Base-by-base conservation (phyloP, 352 stramenopile species). In the Phytophthora constricta region DNA sequence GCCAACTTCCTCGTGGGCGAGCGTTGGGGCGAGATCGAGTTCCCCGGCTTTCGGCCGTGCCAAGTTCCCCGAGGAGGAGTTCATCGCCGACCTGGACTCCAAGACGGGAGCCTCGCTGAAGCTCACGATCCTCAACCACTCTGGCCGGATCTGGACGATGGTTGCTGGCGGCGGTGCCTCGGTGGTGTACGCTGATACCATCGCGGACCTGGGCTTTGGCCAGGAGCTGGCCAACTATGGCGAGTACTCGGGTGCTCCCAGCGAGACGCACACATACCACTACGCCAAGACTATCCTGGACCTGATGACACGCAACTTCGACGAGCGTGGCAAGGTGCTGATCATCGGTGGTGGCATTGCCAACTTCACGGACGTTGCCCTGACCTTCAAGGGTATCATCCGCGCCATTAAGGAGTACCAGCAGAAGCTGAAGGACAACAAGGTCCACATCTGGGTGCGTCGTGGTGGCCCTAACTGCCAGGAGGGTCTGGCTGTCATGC, bases 351-450 rank as follows among this genome's bases (percentile, higher is more conserved):
- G 97, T 64, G 95, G 96, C 47, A 99, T 99, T 82, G 97, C 97
- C 64, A 99, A 99, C 80, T 99, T 99, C 77, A 99, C 97, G 37
- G 97, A 99, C 72, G 95, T 99, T 9, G 96, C 97, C 13, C 87
- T 97, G 72, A 99, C 97, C 11, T 99, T 99, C 77, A 98, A 97
- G 73, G 97, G 97, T 45, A 98, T 99, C 65, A 98, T 99, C 57
- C 95, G 93, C 31, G 97, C 96, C 23, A 92, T 99, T 34, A 83
- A 89, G 43, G 86, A 97, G 69, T 98, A 93, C 79, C 83, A 96
- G 71, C 83, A 97, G 63, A 93, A 98, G 72, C 73, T 98, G 23
- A 92, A 92, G 72, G 79, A 96, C 39, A 80, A 92, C 73, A 94
- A 96, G 64, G 82, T 97, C 25, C 78, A 91, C 59, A 98, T 99